Percentiles rank a stretch among this genome's conserved stretches.
Evolutionary conservation across 176 grass and related monocot genomes (phyloP).

Genomic region (Hordeum vulgare): DNA sequence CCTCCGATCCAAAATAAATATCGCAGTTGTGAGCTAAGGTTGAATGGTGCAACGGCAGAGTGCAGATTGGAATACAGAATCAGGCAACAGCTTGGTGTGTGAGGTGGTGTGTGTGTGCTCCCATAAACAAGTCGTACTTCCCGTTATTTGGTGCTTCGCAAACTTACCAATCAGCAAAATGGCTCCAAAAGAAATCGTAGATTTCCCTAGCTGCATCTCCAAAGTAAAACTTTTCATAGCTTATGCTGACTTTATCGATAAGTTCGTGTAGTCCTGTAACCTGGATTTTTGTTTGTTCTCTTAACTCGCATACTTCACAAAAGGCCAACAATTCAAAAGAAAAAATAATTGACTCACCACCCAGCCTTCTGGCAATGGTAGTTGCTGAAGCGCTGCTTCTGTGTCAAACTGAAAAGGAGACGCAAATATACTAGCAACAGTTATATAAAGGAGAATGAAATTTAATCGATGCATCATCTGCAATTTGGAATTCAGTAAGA

Average conservation of each 20-base stretch:
- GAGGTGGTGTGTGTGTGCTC: no score
- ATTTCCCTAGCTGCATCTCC: conserved; percentile 98
- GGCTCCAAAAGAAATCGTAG: conserved; percentile 95
- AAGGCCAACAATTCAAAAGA: conserved; percentile 21
- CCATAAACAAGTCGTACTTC: neutral
- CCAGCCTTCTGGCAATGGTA: conserved; percentile 89
- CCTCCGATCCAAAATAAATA: no score
- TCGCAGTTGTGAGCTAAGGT: no score
- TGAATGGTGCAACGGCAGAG: neutral
- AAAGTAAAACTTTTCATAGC: conserved; percentile 97
- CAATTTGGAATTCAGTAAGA: conserved; percentile 5
- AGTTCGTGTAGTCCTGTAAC: conserved; percentile 92
- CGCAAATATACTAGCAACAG: conserved; percentile 26
- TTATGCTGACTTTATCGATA: conserved; percentile 72
- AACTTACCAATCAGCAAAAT: conserved; percentile 98
- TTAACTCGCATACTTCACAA: conserved; percentile 19
- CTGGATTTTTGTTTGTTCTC: conserved; percentile 35
- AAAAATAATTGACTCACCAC: conserved; percentile 58
- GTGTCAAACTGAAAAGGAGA: conserved; percentile 61
- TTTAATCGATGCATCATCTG: conserved; percentile 1
- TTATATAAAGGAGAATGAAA: conserved; percentile 21
- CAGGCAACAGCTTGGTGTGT: neutral
- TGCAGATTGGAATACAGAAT: neutral
- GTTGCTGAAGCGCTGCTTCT: conserved; percentile 57
- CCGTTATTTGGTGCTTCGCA: neutral